A percentile compares a stretch with the other conserved stretches of the same genome.
Conservation (phyloP, 2,329 filamentous ascomycete species). For the Nemania sp. region DNA sequence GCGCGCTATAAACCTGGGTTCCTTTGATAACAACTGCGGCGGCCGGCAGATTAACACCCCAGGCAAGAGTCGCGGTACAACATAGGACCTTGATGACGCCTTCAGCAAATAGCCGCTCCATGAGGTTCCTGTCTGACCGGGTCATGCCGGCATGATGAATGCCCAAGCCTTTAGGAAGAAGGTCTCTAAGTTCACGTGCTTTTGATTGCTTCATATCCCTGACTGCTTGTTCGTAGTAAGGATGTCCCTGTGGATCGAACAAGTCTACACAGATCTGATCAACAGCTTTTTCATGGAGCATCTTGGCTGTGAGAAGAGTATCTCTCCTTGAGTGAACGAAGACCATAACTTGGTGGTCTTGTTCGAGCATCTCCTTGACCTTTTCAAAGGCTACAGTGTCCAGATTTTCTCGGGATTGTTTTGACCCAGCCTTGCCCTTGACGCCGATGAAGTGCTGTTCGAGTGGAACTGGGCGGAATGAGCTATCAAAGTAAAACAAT, state of each 20-base stretch:
- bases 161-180: conserved; percentile 88
- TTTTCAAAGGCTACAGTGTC: conserved; percentile 91
- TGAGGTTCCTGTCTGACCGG: conserved; percentile 89
- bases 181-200: conserved; percentile 83
- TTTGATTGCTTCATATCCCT: conserved; percentile 85
- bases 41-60: conserved; percentile 98
- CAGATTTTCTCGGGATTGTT: conserved; percentile 83
- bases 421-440: conserved; percentile 84
- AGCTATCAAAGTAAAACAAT: conserved; percentile 94
- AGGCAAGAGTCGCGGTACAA: conserved; percentile 96
- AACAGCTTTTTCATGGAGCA: conserved; percentile 81
- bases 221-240: conserved; percentile 77
- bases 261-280: conserved; percentile 80
- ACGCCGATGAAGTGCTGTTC: conserved; percentile 98
- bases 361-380: conserved; percentile 87
- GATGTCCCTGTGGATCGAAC: conserved; percentile 80
- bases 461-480: conserved; percentile 92
- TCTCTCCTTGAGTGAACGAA: conserved; percentile 98
- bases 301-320: conserved; percentile 84
- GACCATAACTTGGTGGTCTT: conserved; percentile 97
- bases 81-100: conserved; percentile 96
- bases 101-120: conserved; percentile 87
- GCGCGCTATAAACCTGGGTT: conserved; percentile 93
- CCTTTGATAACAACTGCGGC: conserved; percentile 98
- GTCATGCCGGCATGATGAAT: conserved; percentile 98